Evolutionary conservation across 2,329 filamentous ascomycete genomes (phyloP), one percentile per base, ranked within the genome.

Genomic region (Talaromyces sp.): DNA sequence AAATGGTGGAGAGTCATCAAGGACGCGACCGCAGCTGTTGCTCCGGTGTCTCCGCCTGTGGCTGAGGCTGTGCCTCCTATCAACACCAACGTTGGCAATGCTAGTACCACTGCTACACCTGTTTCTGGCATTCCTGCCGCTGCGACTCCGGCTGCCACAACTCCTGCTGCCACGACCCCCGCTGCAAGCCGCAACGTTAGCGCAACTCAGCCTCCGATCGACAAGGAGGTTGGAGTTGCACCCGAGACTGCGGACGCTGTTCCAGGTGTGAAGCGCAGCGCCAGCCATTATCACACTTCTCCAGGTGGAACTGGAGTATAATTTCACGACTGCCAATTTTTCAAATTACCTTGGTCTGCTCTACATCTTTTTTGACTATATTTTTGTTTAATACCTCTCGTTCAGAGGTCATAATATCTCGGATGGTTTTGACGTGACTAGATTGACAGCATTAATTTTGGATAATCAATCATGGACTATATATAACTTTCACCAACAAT

Each of bases 1-100:
- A 90, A 91, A 75, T 98, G 93, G 93, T 92, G 87, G 77, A 84
- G 88, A 37, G 80, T 91, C 67, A 89, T 97, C 70, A 76, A 73
- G 67, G 72, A 75, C 4, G 68, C 69, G 28, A 70, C 55, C 58
- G 42, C 52, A 5, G 58, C 25, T 21, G 58, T 37, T 1, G 28
- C 33, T 5, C 35, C 62, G 18, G 39, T 58, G 25, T 48, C 40
- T 25, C 12, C 62, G 31, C 46, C 37, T 40, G 68, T 37, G 12
- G 5, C 35, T 31, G 35, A 57, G 18, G 9, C 54, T 40, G 35
- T 42, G 54, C 54, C 62, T 31, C 56, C 48, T 9, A 63, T 59
- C 31, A 63, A 46, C 2, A 59, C 61, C 1, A 59, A 61, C 28
- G 40, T 69, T 40, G 68, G 68, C 14, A 58, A 58, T 18, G 50